Evolutionary conservation across 129 eudicot species (phyloP), one percentile per base, ranked within the genome.

Genomic region (Cynara cardunculus): DNA sequence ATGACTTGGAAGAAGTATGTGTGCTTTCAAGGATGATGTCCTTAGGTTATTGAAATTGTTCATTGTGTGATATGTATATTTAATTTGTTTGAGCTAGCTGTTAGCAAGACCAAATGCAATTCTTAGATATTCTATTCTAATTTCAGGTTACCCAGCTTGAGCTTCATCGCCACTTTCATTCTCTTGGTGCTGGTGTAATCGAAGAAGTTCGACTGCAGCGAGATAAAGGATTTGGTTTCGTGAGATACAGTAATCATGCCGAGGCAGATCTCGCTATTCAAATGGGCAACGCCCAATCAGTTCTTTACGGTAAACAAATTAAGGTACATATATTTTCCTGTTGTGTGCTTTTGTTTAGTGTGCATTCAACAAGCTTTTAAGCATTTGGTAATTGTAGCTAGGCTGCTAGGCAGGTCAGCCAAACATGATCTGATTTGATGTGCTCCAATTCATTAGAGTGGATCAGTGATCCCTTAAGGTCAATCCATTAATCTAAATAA

Each of bases 191-290:
- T 34, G 98, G 98, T 53, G 86, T 84, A 30, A 91, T 94, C 8
- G 97, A 94, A 81, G 98, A 94, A 87, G 98, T 91, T 7, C 83
- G 98, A 26, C 80, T 94, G 72, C 98, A 94, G 78, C 98, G 98
- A 39, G 98, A 94, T 74, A 91, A 94, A 80, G 98, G 97, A 35
- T 91, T 94, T 87, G 98, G 97, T 56, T 94, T 94, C 85, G 97
- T 94, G 74, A 90, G 98, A 84, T 91, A 90, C 92, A 94, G 84
- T 86, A 87, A 84, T 68, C 98, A 94, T 83, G 88, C 84, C 12
- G 96, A 94, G 86, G 97, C 98, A 25, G 92, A 93, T 49, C 78
- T 90, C 78, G 98, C 97, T 56, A 94, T 94, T 77, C 92, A 89
- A 86, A 25, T 92, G 84, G 98, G 98, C 56, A 94, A 94, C 78